A percentile compares a stretch with the other conserved stretches of the same genome.
These are phyloP conservation scores for Backusella mclennaniae DNA, from an alignment of 192 early-diverging fungal species.

Conservation along the genomic window DNA sequence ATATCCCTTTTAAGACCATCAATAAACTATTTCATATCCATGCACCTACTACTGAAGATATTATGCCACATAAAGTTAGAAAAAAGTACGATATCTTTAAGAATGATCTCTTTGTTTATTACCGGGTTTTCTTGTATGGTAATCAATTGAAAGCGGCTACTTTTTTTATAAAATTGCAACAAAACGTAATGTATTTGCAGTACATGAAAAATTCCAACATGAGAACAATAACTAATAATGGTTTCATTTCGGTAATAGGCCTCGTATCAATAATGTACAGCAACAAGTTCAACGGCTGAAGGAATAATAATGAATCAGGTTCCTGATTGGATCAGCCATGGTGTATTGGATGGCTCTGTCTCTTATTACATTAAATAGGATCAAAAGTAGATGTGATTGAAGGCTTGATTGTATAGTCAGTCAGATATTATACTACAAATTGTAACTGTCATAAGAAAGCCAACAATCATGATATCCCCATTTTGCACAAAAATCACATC, in stretches of 20 bases:
- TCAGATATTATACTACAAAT: constrained; percentile 68
- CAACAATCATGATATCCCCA: constrained; percentile 29
- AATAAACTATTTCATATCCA: constrained; percentile 69
- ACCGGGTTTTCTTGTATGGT: constrained; percentile 71
- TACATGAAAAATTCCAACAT: constrained; percentile 21
- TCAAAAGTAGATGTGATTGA: constrained; percentile 73
- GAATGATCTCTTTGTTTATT: constrained; percentile 90
- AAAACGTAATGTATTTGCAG: constrained; percentile 62
- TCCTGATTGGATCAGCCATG: constrained; percentile 73
- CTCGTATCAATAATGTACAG: constrained; percentile 57
- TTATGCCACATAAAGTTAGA: constrained; percentile 75
- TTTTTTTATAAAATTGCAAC: constrained; percentile 66
- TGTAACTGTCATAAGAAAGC: constrained; percentile 42
- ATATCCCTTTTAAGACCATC: constrained; percentile 44
- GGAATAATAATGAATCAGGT: constrained; percentile 26
- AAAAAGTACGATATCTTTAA: constrained; percentile 91
- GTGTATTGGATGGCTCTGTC: constrained; percentile 70
- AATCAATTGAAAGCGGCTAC: constrained; percentile 59
- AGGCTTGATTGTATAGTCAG: constrained; percentile 65
- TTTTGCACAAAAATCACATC: constrained; percentile 42
- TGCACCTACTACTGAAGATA: constrained; percentile 85
- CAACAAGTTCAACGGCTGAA: constrained; percentile 56
- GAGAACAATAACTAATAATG: too few species aligned
- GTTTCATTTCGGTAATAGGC: constrained; percentile 51
- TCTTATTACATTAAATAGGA: constrained; percentile 62